Percentiles rank a stretch among this genome's conserved stretches.
These are phyloP conservation scores for Mucor indicus DNA, from an alignment of 371 early-diverging fungal genomes.

Conservation along the genomic window DNA sequence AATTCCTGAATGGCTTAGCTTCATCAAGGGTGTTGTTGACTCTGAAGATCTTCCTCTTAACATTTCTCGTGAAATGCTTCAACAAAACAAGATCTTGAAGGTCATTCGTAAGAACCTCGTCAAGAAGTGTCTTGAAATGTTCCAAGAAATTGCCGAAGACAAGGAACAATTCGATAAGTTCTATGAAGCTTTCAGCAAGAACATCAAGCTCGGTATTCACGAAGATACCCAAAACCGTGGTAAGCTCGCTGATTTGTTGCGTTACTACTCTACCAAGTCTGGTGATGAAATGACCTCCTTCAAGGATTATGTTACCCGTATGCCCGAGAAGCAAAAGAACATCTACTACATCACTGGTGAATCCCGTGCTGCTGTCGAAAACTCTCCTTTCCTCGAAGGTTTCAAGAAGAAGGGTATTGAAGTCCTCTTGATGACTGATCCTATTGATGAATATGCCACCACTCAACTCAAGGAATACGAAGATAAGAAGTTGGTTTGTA, in stretches of 20 bases:
- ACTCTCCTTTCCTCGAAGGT: constrained; percentile 97
- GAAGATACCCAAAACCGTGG: constrained; percentile 64
- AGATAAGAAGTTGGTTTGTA: constrained; percentile 96
- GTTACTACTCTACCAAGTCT: constrained; percentile 72
- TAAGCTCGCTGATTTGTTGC: constrained; percentile 72
- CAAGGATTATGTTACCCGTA: constrained; percentile 78
- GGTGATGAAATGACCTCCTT: constrained; percentile 62
- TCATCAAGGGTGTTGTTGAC: constrained; percentile 77
- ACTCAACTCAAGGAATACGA: constrained; percentile 98
- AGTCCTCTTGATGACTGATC: constrained; percentile 95
- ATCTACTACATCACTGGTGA: constrained; percentile 99
- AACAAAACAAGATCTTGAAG: constrained; percentile 76
- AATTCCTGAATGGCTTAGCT: constrained; percentile 62
- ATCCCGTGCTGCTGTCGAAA: constrained; percentile 91
- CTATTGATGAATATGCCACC: constrained; percentile 94
- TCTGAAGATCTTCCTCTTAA: constrained; percentile 87
- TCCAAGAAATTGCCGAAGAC: constrained; percentile 67
- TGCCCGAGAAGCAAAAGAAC: constrained; percentile 80
- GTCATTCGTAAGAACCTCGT: constrained; percentile 78
- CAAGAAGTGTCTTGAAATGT: constrained; percentile 81
- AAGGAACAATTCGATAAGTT: constrained; percentile 71
- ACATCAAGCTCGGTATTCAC: constrained; percentile 78
- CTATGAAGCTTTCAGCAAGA: constrained; percentile 68
- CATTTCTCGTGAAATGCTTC: constrained; percentile 88
- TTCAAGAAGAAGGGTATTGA: constrained; percentile 97